Evolutionary conservation across 1,284 basidiomycete genomes (phyloP).

Genomic region (Jaminaea rosea): DNA sequence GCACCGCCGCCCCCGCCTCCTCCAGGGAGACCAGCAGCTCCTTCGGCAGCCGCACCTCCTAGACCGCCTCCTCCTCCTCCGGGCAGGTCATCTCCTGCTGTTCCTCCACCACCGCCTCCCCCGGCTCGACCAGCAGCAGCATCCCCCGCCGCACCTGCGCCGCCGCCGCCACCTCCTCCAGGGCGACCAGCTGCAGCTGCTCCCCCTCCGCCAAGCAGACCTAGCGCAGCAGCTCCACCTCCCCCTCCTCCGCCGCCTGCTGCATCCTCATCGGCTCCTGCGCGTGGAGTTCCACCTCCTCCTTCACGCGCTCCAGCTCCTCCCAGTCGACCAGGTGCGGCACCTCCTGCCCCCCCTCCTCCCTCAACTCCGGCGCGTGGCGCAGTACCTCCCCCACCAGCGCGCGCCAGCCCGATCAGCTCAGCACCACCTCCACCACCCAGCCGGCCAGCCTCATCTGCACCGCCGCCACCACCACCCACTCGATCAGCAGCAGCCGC

Average conservation of each 20-base stretch:
- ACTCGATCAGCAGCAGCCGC: neutral
- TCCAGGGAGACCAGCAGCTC: neutral
- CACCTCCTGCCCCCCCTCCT: slow-evolving; percentile 1
- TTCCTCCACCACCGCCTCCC: neutral
- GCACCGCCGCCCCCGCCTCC: slow-evolving; percentile 2
- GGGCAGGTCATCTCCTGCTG: neutral
- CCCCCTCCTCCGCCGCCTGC: slow-evolving; percentile 4
- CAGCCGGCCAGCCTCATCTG: neutral
- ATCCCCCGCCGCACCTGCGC: neutral
- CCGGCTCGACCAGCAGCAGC: neutral
- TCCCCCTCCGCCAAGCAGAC: neutral
- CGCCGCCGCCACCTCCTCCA: neutral
- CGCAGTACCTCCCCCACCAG: neutral
- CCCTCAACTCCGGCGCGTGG: too few relatives aligned
- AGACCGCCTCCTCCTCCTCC: neutral
- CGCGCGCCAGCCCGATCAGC: neutral
- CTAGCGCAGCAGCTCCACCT: slow-evolving; percentile 5
- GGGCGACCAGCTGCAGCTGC: slow-evolving; percentile 1
- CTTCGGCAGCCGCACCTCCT: neutral
- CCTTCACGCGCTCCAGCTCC: slow-evolving; percentile 4
- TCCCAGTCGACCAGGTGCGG: neutral
- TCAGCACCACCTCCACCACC: neutral
- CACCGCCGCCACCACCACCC: neutral
- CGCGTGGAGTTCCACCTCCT: neutral
- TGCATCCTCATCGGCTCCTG: neutral